Conservation (phyloP, 495 filamentous ascomycete genomes). For the Neurospora sp. region DNA sequence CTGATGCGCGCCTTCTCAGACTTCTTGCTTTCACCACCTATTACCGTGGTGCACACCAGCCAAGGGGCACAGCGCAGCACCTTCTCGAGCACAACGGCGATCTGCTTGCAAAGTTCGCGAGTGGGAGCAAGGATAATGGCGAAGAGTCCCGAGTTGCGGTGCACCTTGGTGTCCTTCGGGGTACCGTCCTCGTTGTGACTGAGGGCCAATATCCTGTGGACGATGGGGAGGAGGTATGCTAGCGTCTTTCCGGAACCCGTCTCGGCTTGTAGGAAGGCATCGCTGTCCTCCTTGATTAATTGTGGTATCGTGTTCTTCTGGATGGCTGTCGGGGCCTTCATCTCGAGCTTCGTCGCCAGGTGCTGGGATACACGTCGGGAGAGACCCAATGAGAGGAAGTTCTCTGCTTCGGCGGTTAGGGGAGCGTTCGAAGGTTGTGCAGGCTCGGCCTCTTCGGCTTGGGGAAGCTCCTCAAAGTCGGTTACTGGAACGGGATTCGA, state of each 20-base stretch:
- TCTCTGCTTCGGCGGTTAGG: conserved; percentile 67
- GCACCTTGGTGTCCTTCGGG: conserved; percentile 39
- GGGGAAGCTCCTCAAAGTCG: conserved; percentile 32
- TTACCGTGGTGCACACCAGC: conserved; percentile 86
- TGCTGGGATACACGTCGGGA: conserved; percentile 70
- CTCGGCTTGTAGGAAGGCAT: conserved; percentile 95
- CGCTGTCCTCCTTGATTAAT: conserved; percentile 68
- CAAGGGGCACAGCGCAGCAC: conserved; percentile 73
- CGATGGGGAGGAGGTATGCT: conserved; percentile 83
- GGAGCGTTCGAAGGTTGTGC: conserved; percentile 91
- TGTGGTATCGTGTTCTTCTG: conserved; percentile 73
- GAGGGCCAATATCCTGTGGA: conserved; percentile 74
- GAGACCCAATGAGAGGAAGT: conserved; percentile 73
- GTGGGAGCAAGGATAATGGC: conserved; percentile 88
- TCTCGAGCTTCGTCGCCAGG: conserved; percentile 71
- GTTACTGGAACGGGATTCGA: conserved; percentile 66
- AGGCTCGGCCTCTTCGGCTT: conserved; percentile 34
- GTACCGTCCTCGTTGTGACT: conserved; percentile 44
- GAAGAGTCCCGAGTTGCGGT: conserved; percentile 80
- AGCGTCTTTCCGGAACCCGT: conserved; percentile 96
- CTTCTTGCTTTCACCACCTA: conserved; percentile 95
- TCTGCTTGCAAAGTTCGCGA: conserved; percentile 87
- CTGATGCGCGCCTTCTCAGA: conserved; percentile 87
- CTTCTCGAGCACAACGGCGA: conserved; percentile 70
- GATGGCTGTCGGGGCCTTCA: conserved; percentile 89